A percentile compares a stretch with the other conserved stretches of the same genome.
Conservation (phyloP, 192 early-diverging fungal species). For the Gamsiella multidivaricata region DNA sequence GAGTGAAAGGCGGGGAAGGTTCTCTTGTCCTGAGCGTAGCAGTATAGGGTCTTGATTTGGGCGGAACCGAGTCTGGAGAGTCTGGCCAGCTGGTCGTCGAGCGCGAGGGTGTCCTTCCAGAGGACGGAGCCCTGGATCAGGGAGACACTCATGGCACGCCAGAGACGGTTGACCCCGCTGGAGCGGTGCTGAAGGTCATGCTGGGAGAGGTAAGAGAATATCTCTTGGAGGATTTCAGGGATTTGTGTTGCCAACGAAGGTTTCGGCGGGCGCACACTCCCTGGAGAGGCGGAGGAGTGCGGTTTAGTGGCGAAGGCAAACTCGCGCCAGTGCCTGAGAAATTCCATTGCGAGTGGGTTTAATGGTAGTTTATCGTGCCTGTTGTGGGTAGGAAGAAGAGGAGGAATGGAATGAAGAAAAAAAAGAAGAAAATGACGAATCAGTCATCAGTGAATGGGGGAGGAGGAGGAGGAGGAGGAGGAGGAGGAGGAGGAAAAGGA, state of each 20-base stretch:
- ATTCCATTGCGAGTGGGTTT: too few relatives aligned
- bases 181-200: neutral
- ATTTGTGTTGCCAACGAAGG: neutral
- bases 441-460: too few relatives aligned
- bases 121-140: neutral
- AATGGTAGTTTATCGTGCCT: too few relatives aligned
- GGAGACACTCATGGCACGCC: neutral
- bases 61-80: neutral
- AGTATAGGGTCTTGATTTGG: neutral
- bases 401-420: too few relatives aligned
- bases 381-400: too few relatives aligned
- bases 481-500: too few relatives aligned
- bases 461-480: too few relatives aligned
- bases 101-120: constrained; percentile 14
- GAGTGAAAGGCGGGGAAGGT: neutral
- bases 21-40: constrained; percentile 6
- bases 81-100: neutral
- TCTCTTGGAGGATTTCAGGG: constrained; percentile 12
- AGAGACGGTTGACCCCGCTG: constrained; percentile 3
- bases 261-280: neutral
- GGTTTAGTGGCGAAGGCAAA: too few relatives aligned
- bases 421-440: too few relatives aligned
- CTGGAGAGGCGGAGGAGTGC: neutral
- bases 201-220: constrained; percentile 15
- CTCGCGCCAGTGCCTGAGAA: too few relatives aligned